Evolutionary conservation across 371 early-diverging fungal genomes (phyloP), one percentile per base, ranked within the genome.

Genomic region (Lichtheimia ornata): DNA sequence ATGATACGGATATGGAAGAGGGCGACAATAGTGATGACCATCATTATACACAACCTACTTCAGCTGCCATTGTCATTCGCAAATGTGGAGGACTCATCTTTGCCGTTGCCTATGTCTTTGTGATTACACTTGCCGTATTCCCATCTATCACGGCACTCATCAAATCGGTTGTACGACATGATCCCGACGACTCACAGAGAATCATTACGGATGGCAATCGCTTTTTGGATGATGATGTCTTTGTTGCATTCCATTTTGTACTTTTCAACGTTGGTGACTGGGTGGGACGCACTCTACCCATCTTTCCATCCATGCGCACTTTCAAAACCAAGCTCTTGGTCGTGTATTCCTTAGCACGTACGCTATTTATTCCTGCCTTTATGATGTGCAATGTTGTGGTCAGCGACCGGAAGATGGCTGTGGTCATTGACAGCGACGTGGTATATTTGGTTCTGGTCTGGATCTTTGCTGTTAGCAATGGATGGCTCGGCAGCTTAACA

Each of bases 231-330:
- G 81, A 84, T 54, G 85, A 87, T 62, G 67, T 90, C 30, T 88
- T 93, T 72, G 79, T 89, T 20, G 88, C 90, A 11, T 77, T 91
- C 58, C 90, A 90, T 62, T 94, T 92, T 66, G 70, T 94, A 49
- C 53, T 84, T 7, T 93, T 83, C 70, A 91, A 90, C 66, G 18
- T 88, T 12, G 92, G 91, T 30, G 94, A 94, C 63, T 90, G 88
- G 83, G 45, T 88, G 4, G 94, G 94, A n/a, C 82, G 87, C 5
- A 59, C 61, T 0, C 71, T 80, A 59, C 84, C 84, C 1, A 66
- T 82, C 0, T 56, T 63, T 11, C 66, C 72, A 0, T 61, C 63
- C 6, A 57, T 85, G 12, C 64, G 70, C 30, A 74, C 74, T 28
- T 63, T 62, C 63, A 76, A 72, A 43, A 71, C 65, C 14, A 62